These are phyloP conservation scores for Sphagnum tenellum DNA, from an alignment of 225 moss, liverwort and hornwort species.

Conservation along the genomic window DNA sequence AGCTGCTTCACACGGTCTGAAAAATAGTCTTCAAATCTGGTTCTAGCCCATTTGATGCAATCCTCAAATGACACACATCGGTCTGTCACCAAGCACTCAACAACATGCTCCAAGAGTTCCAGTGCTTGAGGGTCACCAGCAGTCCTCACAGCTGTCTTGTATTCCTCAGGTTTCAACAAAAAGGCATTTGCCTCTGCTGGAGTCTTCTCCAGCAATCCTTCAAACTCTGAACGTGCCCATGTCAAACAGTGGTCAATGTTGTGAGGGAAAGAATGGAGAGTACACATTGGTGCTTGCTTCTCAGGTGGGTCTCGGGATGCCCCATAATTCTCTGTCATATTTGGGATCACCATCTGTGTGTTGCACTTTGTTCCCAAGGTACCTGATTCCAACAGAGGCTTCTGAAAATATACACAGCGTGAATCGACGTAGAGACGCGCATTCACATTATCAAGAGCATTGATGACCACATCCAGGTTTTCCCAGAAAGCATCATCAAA, in stretches of 20 bases:
- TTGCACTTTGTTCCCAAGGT: constrained; percentile 97
- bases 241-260: constrained; percentile 98
- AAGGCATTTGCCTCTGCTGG: constrained; percentile 84
- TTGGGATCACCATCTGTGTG: constrained; percentile 96
- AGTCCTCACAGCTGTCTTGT: constrained; percentile 57
- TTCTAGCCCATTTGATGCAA: constrained; percentile 70
- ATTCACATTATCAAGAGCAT: constrained; percentile 95
- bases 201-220: constrained; percentile 77
- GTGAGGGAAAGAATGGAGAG: constrained; percentile 92
- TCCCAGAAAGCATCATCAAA: constrained; percentile 96
- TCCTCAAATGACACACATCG: constrained; percentile 71
- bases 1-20: constrained; percentile 55
- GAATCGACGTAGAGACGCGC: constrained; percentile 93
- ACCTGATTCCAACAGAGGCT: constrained; percentile 90
- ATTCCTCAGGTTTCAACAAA: constrained; percentile 67
- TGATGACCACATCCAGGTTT: constrained; percentile 62
- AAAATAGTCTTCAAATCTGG: constrained; percentile 50
- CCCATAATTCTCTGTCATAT: constrained; percentile 91
- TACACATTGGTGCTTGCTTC: constrained; percentile 98
- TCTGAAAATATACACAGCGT: constrained; percentile 92
- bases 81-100: constrained; percentile 80
- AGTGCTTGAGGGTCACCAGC: constrained; percentile 92
- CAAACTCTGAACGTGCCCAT: constrained; percentile 98
- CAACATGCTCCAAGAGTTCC: constrained; percentile 85
- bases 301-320: constrained; percentile 95